phyloP scores from a whole-genome alignment of 257 asterid species.

The Lantana camara region DNA sequence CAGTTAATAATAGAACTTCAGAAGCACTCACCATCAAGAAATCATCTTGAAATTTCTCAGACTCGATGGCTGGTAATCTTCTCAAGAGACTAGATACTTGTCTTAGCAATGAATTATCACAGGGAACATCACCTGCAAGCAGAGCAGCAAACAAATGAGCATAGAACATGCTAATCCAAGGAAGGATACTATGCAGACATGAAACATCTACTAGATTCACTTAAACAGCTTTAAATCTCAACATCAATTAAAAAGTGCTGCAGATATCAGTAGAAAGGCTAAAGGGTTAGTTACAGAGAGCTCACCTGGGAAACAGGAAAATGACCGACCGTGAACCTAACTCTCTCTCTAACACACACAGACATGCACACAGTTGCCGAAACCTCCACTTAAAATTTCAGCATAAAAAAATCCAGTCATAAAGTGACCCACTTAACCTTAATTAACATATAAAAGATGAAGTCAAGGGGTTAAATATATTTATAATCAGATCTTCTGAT shows the following conservation, averaged over 20 bases:
- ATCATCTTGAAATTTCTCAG: constrained; percentile 86
- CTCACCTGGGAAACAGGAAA: neutral
- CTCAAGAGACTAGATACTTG: constrained; percentile 95
- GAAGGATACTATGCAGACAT: neutral
- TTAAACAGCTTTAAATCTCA: constrained; percentile 9
- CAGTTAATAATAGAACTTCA: neutral
- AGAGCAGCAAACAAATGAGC: constrained; percentile 27
- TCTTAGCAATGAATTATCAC: constrained; percentile 78
- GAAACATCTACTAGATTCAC: constrained; percentile 23
- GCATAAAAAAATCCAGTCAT: neutral
- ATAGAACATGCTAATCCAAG: constrained; percentile 7
- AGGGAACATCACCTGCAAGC: constrained; percentile 75
- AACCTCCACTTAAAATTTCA: neutral
- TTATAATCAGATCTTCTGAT: neutral
- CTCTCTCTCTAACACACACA: too few species aligned
- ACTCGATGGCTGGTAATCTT: constrained; percentile 91
- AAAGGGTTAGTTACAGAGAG: neutral
- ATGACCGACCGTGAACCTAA: neutral
- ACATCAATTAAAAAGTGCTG: neutral
- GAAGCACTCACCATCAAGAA: constrained; percentile 82
- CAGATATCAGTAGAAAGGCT: constrained; percentile 1
- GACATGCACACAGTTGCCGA: neutral
- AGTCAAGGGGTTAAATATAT: neutral
- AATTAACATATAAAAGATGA: neutral
- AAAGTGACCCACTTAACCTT: neutral